Evolutionary conservation across 306 rosid species (phyloP), one percentile per base, ranked within the genome.

Genomic region (Canavalia ensiformis): DNA sequence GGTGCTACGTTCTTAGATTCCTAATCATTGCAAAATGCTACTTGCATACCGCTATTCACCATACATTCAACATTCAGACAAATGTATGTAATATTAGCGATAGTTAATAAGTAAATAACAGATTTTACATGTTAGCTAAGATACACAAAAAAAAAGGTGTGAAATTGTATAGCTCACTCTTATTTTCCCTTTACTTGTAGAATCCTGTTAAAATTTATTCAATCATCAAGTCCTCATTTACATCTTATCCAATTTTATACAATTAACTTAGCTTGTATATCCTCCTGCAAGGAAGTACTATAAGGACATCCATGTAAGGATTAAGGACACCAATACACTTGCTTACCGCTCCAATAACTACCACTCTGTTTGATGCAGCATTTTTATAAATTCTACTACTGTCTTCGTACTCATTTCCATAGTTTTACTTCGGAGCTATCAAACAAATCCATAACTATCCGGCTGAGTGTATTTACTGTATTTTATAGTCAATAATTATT

Each of bases 371-470:
- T 13, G 31, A 25, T 55, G 66, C 47, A 71, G 8, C 62, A 33
- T 37, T 33, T n/a, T 70, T 47, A 51, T 35, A 28, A 57, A 57
- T 57, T 55, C 1, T 55, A 6, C 62, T 18, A 55, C 34, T 55
- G 62, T 33, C 62, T 51, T 71, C 25, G 25, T 18, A 18, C 49
- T 71, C 8, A 71, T 28, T 71, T 71, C 62, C 34, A 8, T 51
- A 7, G 37, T 18, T 18, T 50, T 50, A 0, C 31, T n/a, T 72
- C n/a, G 4, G 29, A 8, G 49, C 63, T 37, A n/a, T 7, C 34
- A 72, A 69, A 51, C 55, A 13, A 72, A 18, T n/a, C 2, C 35
- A 44, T 28, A 29, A 37, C 1, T 44, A 2, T 66, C 34, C n/a
- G n/a, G 33, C 8, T 31, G 25, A 18, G 25, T 18, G 25, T 18